Evolutionary conservation across 768 basidiomycete species (phyloP).

Genomic region (Cyclocybe cylindracea): DNA sequence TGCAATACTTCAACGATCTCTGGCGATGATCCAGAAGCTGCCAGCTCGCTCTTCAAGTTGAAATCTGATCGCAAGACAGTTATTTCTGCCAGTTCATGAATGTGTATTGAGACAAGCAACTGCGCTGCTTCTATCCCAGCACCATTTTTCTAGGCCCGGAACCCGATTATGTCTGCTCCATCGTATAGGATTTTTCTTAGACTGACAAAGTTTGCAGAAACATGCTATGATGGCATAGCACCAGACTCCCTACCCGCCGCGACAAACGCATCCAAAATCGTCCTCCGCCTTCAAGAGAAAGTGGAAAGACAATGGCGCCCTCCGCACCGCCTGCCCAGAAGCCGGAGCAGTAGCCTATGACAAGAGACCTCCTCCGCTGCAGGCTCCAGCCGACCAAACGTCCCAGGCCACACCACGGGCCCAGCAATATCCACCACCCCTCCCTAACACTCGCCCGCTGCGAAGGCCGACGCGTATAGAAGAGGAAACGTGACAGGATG

Average conservation of each 20-base stretch:
- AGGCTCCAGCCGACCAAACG: conserved; percentile 14
- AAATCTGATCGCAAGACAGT: conserved; percentile 43
- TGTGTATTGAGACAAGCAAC: conserved; percentile 31
- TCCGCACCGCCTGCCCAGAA: conserved; percentile 59
- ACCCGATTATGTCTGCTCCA: conserved; percentile 53
- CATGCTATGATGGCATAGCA: conserved; percentile 58
- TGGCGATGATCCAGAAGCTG: conserved; percentile 77
- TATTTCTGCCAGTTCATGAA: conserved; percentile 95
- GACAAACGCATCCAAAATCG: conserved; percentile 85
- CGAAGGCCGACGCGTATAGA: conserved; percentile 51
- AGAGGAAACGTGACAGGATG: conserved; percentile 67
- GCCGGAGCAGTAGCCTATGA: conserved; percentile 53
- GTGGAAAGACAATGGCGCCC: conserved; percentile 55
- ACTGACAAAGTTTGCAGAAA: conserved; percentile 14
- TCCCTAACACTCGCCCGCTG: conserved; percentile 67
- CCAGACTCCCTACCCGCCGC: conserved; percentile 56
- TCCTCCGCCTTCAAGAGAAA: conserved; percentile 71
- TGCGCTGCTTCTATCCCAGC: not conserved
- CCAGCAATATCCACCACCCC: conserved; percentile 68
- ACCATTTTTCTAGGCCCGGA: conserved; percentile 62
- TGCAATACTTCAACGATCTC: conserved; percentile 84
- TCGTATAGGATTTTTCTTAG: not conserved
- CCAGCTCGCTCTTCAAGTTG: conserved; percentile 24
- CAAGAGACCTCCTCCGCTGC: conserved; percentile 14
- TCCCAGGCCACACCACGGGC: conserved; percentile 53